A percentile compares a stretch with the other conserved stretches of the same genome.
Conservation (phyloP, 1,284 basidiomycete species). For the Lentinus polychrous region DNA sequence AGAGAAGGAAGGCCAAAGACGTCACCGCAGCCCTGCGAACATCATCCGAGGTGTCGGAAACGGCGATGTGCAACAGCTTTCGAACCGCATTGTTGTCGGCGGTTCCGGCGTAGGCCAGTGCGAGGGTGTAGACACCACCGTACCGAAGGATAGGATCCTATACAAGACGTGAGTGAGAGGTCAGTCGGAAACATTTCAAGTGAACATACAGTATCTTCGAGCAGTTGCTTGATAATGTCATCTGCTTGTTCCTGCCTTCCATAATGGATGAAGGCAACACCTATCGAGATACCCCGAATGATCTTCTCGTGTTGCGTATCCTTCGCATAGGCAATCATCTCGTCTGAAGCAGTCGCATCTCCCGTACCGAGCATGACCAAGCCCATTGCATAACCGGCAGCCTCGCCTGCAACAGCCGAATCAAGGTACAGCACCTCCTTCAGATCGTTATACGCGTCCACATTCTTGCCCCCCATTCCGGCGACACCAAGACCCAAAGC, state of each 20-base stretch:
- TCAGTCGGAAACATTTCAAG: not conserved
- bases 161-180: not conserved
- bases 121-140: slow-evolving; percentile 92
- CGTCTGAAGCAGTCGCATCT: slow-evolving; percentile 69
- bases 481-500: slow-evolving; percentile 91
- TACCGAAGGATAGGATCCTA: slow-evolving; percentile 94
- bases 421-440: slow-evolving; percentile 86
- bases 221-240: slow-evolving; percentile 63
- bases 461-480: slow-evolving; percentile 84
- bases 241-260: slow-evolving; percentile 89
- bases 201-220: slow-evolving; percentile 72
- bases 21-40: slow-evolving; percentile 93
- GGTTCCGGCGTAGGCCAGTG: slow-evolving; percentile 91
- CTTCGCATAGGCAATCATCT: slow-evolving; percentile 91
- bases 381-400: slow-evolving; percentile 93
- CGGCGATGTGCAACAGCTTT: slow-evolving; percentile 87
- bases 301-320: slow-evolving; percentile 99
- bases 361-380: slow-evolving; percentile 93
- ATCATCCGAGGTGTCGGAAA: slow-evolving; percentile 95
- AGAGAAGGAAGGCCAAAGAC: slow-evolving; percentile 88
- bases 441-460: slow-evolving; percentile 87
- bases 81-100: slow-evolving; percentile 90
- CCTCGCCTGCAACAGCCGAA: slow-evolving; percentile 91
- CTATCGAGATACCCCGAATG: slow-evolving; percentile 88
- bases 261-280: slow-evolving; percentile 86